These are phyloP conservation scores for Trichoderma parareesei DNA, from an alignment of 495 filamentous ascomycete genomes.

Conservation along the genomic window DNA sequence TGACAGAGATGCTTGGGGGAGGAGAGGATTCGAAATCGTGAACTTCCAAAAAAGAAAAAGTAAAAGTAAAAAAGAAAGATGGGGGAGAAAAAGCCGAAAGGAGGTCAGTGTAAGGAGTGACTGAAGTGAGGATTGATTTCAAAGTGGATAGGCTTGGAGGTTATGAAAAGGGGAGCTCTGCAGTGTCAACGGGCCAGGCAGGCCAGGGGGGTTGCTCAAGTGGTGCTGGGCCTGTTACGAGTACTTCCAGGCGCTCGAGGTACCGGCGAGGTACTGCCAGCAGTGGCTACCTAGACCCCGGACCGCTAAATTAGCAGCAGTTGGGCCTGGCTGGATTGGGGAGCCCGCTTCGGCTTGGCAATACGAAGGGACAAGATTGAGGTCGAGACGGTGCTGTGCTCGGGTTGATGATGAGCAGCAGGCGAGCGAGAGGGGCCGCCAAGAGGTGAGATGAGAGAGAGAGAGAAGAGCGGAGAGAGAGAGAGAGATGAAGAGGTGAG, in stretches of 20 bases:
- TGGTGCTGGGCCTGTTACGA: neutral
- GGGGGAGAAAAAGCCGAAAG: conserved; percentile 7
- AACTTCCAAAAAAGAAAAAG: neutral
- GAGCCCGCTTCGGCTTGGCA: neutral
- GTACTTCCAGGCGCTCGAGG: neutral
- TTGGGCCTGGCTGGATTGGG: neutral
- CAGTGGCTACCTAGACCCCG: conserved; percentile 4
- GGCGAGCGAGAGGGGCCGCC: neutral
- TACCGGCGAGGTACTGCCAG: neutral
- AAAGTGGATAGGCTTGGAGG: conserved; percentile 8
- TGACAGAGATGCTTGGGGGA: neutral
- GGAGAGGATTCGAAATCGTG: neutral
- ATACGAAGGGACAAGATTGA: neutral
- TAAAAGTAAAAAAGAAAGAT: neutral
- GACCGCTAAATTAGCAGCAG: conserved; percentile 7
- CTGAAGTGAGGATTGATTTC: conserved; percentile 11
- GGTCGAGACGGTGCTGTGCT: neutral
- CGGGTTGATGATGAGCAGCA: neutral
- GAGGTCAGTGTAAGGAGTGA: conserved; percentile 12
- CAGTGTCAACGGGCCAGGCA: conserved; percentile 4
- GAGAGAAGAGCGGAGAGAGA: neutral
- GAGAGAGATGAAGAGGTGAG: too few species aligned
- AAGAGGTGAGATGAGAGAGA: neutral
- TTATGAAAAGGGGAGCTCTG: conserved; percentile 10
- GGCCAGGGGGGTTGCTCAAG: neutral